Conservation (phyloP, 805 yeast genomes). For the Helenozyma rhizophorensis region DNA sequence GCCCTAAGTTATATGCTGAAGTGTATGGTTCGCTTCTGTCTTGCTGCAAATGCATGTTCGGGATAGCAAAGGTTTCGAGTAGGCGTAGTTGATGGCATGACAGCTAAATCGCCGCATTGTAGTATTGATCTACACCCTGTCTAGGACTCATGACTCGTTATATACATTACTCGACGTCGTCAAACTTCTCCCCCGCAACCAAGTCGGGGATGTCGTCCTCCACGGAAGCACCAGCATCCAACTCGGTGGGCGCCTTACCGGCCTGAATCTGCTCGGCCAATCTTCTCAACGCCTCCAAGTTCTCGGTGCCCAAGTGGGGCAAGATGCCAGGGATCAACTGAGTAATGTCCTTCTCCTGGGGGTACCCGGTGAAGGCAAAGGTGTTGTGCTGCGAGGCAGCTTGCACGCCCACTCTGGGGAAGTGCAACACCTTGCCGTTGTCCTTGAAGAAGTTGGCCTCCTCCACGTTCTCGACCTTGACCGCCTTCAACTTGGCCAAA, state of each 20-base stretch:
- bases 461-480: conserved; percentile 83
- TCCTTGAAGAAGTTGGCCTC: conserved; percentile 98
- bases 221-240: conserved; percentile 37
- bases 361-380: conserved; percentile 90
- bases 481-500: conserved; percentile 84
- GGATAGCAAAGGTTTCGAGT: too few species aligned
- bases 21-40: too few species aligned
- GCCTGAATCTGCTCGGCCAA: conserved; percentile 85
- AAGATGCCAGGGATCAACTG: conserved; percentile 92
- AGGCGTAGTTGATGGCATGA: too few species aligned
- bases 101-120: too few species aligned
- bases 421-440: conserved; percentile 93
- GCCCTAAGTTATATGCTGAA: too few species aligned
- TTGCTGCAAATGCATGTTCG: too few species aligned
- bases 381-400: conserved; percentile 88
- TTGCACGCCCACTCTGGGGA: conserved; percentile 95
- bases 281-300: conserved; percentile 81
- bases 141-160: too few species aligned
- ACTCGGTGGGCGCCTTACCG: conserved; percentile 47
- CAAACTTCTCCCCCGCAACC: conserved; percentile 86
- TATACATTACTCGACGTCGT: conserved; percentile 44
- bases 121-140: too few species aligned
- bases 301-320: conserved; percentile 95
- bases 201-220: conserved; percentile 67
- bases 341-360: conserved; percentile 87